Base-by-base conservation (phyloP, 169 alveolate genomes). In the Eimeria tenella region DNA sequence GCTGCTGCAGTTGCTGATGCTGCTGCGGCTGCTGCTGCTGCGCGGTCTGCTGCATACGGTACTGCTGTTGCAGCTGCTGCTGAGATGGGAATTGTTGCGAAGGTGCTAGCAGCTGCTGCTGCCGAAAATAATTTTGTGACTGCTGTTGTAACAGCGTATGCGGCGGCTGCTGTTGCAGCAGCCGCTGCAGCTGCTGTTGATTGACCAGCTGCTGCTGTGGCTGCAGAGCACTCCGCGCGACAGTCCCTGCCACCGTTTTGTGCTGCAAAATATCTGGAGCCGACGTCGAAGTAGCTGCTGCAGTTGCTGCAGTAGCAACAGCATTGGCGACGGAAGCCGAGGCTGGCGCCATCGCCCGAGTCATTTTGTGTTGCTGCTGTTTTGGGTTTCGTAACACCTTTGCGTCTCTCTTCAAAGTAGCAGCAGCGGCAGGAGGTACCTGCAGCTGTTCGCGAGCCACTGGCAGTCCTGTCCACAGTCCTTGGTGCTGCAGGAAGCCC, bases 1-100 rank as follows among this genome's bases (percentile, higher is more conserved):
- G 62, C 86, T 77, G 86, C 65, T 77, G 65, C 68, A 77, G 31
- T 23, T 68, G 77, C 77, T 68, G 77, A 15, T 68, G 77, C 31
- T 17, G 77, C 31, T 68, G 88, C 88, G 49, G 88, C 71, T n/a
- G 49, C 63, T n/a, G 65, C 71, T 53, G 86, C 23, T 75, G 86
- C 56, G 7, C 10, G 50, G 7, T 11, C 86, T 9, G 31, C 31
- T 17, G 52, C 19, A 15, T 31, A 65, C 53, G 88, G 8, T 15
- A 49, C 71, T 53, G 88, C 49, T 53, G 52, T n/a, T 53, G 88
- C 71, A 9, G 79, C 79, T 70, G 79, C 52, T 23, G 79, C 52
- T 70, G 79, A 42, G 79, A 70, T 23, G 79, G 10, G 53, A 70
- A 11, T 23, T 70, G 79, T 52, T 19, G 79, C 31, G 21, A 52